Evolutionary conservation across 495 filamentous ascomycete genomes (phyloP).

Genomic region (Hyaloscypha hepaticicola): DNA sequence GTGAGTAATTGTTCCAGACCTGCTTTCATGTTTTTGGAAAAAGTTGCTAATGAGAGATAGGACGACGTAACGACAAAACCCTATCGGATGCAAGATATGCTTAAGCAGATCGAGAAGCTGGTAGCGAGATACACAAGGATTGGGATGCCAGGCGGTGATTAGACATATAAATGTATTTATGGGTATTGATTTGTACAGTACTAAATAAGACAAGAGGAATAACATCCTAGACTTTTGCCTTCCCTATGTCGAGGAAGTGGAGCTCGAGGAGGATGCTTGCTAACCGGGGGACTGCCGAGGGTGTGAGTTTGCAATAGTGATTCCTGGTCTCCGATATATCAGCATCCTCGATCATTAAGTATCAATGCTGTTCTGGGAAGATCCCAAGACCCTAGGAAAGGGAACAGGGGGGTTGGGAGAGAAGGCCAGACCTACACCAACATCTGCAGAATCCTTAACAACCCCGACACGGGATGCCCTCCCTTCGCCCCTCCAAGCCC

Average conservation of each 20-base stretch:
- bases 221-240: background rate
- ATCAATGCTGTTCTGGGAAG: too few relatives aligned
- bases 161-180: background rate
- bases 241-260: constrained; percentile 26
- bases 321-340: constrained; percentile 14
- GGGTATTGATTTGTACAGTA: background rate
- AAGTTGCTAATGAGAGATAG: constrained; percentile 36
- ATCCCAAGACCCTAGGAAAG: too few relatives aligned
- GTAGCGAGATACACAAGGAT: constrained; percentile 9
- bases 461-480: constrained; percentile 17
- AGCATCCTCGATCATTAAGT: background rate
- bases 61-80: constrained; percentile 84
- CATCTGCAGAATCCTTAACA: constrained; percentile 29
- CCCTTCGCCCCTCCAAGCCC: constrained; percentile 26
- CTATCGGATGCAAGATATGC: constrained; percentile 68
- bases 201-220: background rate
- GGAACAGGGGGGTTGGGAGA: too few relatives aligned
- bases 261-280: constrained; percentile 26
- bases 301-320: constrained; percentile 25
- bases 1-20: constrained; percentile 61
- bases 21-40: constrained; percentile 35
- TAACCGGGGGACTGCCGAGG: constrained; percentile 15
- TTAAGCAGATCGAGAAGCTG: constrained; percentile 59
- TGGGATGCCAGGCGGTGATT: background rate
- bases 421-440: constrained; percentile 19